These are phyloP conservation scores for Phaffia australis DNA, from an alignment of 768 basidiomycete species.

Conservation along the genomic window DNA sequence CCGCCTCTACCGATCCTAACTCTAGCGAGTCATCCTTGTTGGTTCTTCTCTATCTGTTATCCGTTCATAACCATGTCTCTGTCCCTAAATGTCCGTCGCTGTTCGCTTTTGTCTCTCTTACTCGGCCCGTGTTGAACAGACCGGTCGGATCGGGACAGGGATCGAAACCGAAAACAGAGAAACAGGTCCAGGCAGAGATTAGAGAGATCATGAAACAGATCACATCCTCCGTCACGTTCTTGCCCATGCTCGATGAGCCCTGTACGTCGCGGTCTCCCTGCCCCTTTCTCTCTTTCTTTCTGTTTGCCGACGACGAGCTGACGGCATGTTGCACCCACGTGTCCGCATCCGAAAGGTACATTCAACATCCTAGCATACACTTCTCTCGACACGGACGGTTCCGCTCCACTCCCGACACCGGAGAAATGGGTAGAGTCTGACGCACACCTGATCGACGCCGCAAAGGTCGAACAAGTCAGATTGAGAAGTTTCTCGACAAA, in stretches of 20 bases:
- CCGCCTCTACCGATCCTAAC: background rate
- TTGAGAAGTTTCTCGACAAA: conserved; percentile 94
- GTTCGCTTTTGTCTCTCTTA: background rate
- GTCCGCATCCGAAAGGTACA: conserved; percentile 42
- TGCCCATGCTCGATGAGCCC: conserved; percentile 81
- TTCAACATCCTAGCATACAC: conserved; percentile 98
- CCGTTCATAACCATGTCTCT: background rate
- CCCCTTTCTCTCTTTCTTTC: background rate
- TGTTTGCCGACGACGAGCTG: too few relatives aligned
- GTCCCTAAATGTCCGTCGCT: background rate
- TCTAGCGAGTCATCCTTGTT: background rate
- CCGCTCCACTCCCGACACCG: conserved; percentile 64
- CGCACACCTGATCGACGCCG: conserved; percentile 79
- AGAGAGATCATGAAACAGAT: conserved; percentile 97
- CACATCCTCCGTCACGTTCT: conserved; percentile 88
- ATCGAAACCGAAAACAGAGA: conserved; percentile 41
- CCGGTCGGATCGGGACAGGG: background rate
- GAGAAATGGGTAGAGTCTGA: conserved; percentile 96
- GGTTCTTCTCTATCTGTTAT: background rate
- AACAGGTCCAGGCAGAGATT: conserved; percentile 92
- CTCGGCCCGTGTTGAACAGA: background rate
- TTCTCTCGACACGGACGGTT: conserved; percentile 28
- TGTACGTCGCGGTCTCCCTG: conserved; percentile 37
- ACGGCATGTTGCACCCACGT: background rate
- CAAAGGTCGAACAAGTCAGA: conserved; percentile 63